phyloP scores from a whole-genome alignment of 176 grass and related monocot genomes.

The Luzula sylvatica region DNA sequence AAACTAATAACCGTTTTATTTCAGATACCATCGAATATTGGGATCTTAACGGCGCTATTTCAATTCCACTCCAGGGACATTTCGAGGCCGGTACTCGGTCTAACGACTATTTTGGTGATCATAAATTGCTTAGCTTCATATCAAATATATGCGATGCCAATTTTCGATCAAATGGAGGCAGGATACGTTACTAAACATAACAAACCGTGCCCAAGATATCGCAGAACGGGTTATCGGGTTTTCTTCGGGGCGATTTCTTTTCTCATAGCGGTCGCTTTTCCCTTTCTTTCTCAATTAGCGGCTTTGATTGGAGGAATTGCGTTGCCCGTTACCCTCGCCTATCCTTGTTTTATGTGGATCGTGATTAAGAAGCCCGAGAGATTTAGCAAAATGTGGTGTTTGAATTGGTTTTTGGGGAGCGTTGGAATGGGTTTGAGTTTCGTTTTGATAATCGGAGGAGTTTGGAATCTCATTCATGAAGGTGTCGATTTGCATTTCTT shows the following conservation, averaged over 20 bases:
- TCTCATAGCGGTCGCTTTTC: conserved; percentile 66
- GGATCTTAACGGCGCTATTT: conserved; percentile 54
- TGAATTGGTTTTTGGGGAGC: conserved; percentile 70
- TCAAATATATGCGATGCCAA: conserved; percentile 91
- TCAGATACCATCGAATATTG: conserved; percentile 51
- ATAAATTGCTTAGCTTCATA: conserved; percentile 71
- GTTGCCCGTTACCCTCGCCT: conserved; percentile 76
- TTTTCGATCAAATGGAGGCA: conserved; percentile 81
- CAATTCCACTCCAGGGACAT: conserved; percentile 63
- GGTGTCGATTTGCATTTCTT: conserved; percentile 61
- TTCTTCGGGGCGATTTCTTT: conserved; percentile 44
- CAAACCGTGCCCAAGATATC: conserved; percentile 74
- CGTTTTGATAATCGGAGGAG: conserved; percentile 41
- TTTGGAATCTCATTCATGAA: conserved; percentile 52
- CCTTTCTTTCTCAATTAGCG: conserved; percentile 61
- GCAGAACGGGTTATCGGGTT: conserved; percentile 39
- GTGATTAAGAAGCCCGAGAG: conserved; percentile 52
- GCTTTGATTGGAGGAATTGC: conserved; percentile 59
- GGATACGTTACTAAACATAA: conserved; percentile 63
- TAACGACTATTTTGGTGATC: conserved; percentile 60
- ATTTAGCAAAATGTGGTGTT: conserved; percentile 39
- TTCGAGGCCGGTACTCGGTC: conserved; percentile 43
- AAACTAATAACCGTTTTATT: too few relatives aligned
- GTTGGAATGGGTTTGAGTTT: conserved; percentile 54
- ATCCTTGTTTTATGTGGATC: conserved; percentile 98